Evolutionary conservation across 2,329 filamentous ascomycete species (phyloP).

Genomic region (Pezicula carpinea): DNA sequence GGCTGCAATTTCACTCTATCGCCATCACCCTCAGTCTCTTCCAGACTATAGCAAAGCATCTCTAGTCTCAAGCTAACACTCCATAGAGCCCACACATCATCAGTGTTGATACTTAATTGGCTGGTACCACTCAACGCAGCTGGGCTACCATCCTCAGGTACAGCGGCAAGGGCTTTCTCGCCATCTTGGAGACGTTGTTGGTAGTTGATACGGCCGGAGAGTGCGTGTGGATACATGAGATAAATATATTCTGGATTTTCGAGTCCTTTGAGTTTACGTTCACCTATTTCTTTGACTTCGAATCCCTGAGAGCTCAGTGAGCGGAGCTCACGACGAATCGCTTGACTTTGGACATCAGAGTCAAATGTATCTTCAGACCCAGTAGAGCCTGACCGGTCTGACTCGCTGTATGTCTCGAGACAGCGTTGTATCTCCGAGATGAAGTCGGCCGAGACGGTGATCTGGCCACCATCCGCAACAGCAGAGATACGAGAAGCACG

Average conservation of each 20-base stretch:
- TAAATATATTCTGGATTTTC: conserved; percentile 97
- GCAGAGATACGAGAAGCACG: conserved; percentile 90
- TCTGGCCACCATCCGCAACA: conserved; percentile 93
- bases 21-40: conserved; percentile 52
- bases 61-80: conserved; percentile 83
- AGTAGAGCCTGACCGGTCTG: conserved; percentile 63
- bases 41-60: conserved; percentile 87
- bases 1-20: conserved; percentile 55
- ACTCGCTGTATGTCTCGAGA: conserved; percentile 83
- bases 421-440: conserved; percentile 93
- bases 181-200: conserved; percentile 38
- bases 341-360: conserved; percentile 68
- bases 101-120: conserved; percentile 72
- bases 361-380: conserved; percentile 71
- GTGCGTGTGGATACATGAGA: conserved; percentile 85
- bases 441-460: conserved; percentile 94
- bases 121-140: conserved; percentile 59
- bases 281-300: conserved; percentile 93
- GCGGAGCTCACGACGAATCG: conserved; percentile 82
- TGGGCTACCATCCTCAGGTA: conserved; percentile 34
- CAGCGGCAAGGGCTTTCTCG: conserved; percentile 37
- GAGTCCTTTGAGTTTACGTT: conserved; percentile 91
- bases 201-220: conserved; percentile 73
- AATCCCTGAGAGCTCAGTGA: conserved; percentile 89
- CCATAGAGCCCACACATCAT: conserved; percentile 79